Percentiles rank a stretch among this genome's conserved stretches.
These are phyloP conservation scores for Austroboletus niveus DNA, from an alignment of 1,284 basidiomycete species.

Conservation along the genomic window DNA sequence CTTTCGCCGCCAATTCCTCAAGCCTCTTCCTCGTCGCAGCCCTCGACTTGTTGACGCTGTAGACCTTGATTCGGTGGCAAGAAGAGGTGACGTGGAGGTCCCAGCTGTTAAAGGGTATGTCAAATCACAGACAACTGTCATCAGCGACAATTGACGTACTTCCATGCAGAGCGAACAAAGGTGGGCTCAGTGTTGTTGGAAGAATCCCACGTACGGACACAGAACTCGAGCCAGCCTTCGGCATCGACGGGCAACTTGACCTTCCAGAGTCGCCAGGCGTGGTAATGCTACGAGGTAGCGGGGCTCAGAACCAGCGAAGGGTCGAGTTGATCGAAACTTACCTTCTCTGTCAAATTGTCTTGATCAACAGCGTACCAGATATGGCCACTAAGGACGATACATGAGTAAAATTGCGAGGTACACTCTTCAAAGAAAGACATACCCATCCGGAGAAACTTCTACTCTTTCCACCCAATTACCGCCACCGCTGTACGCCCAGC, in stretches of 20 bases:
- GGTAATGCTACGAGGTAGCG: slow-evolving; percentile 43
- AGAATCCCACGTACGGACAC: slow-evolving; percentile 58
- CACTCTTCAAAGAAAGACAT: slow-evolving; percentile 6
- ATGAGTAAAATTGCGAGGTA: background rate
- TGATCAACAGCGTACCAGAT: slow-evolving; percentile 20
- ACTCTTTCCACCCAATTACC: slow-evolving; percentile 58
- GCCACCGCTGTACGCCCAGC: slow-evolving; percentile 56
- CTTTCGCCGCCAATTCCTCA: slow-evolving; percentile 38
- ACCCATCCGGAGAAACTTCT: slow-evolving; percentile 55
- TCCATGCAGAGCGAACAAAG: slow-evolving; percentile 54
- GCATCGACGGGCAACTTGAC: slow-evolving; percentile 52
- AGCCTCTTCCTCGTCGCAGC: slow-evolving; percentile 44
- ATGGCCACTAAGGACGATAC: slow-evolving; percentile 7
- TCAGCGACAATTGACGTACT: slow-evolving; percentile 35
- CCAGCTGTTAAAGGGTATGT: slow-evolving; percentile 37
- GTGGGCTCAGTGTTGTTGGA: slow-evolving; percentile 60
- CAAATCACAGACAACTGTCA: background rate
- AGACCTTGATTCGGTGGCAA: slow-evolving; percentile 52
- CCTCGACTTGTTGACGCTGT: slow-evolving; percentile 47
- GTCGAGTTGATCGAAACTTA: background rate
- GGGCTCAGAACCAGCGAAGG: background rate
- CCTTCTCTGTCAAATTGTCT: slow-evolving; percentile 16
- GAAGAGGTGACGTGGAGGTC: slow-evolving; percentile 57
- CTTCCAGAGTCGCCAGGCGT: slow-evolving; percentile 55
- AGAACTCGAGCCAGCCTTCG: slow-evolving; percentile 58